These are phyloP conservation scores for Dictyostelium brefeldianum DNA, from an alignment of 78 protist genomes.

Conservation along the genomic window DNA sequence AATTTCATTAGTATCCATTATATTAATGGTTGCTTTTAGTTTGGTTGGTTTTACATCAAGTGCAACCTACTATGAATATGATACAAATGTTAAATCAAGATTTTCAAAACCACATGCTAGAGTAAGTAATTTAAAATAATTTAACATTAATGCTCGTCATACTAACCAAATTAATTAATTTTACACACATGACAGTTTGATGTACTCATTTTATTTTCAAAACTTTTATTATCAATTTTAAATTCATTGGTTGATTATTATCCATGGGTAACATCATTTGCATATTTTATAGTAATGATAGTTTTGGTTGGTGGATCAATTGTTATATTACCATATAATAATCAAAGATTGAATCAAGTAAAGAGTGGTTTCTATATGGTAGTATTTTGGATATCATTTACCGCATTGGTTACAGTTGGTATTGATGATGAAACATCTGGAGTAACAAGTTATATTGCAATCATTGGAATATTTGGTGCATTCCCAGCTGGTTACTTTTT, in stretches of 20 bases:
- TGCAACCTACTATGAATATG: slow-evolving; percentile 71
- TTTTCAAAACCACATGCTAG: slow-evolving; percentile 78
- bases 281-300: slow-evolving; percentile 22
- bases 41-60: slow-evolving; percentile 10
- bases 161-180: too few species aligned
- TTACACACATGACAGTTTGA: slow-evolving; percentile 76
- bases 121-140: slow-evolving; percentile 47
- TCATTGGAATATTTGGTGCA: slow-evolving; percentile 10
- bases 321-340: slow-evolving; percentile 35
- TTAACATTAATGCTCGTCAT: too few species aligned
- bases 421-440: background rate
- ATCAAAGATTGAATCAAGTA: slow-evolving; percentile 58
- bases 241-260: background rate
- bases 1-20: slow-evolving; percentile 18
- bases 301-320: slow-evolving; percentile 43
- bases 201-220: slow-evolving; percentile 29
- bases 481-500: slow-evolving; percentile 36
- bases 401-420: background rate
- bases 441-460: slow-evolving; percentile 11
- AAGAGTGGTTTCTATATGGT: slow-evolving; percentile 43
- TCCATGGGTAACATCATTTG: slow-evolving; percentile 28
- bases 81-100: slow-evolving; percentile 17
- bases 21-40: slow-evolving; percentile 32
- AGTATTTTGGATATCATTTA: slow-evolving; percentile 42
- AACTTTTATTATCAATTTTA: slow-evolving; percentile 44